phyloP scores from a whole-genome alignment of 139 green algal species.

The Pycnococcus provasolii region DNA sequence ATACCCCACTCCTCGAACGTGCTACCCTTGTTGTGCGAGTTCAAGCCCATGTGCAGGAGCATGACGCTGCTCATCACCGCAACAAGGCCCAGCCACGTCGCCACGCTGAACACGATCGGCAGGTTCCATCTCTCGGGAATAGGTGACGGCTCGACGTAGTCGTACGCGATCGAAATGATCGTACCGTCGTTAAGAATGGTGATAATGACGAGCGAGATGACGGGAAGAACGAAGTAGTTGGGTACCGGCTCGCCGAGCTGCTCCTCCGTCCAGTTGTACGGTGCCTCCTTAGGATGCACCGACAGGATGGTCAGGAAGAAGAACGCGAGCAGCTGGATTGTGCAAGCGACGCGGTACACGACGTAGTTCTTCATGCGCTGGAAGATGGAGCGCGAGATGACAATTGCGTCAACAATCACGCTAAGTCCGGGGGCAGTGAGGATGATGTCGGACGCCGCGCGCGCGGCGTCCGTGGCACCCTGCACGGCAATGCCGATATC shows the following conservation, averaged over 20 bases:
- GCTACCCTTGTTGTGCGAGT: constrained; percentile 39
- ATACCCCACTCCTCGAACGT: constrained; percentile 38
- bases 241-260: constrained; percentile 1
- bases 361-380: constrained; percentile 73
- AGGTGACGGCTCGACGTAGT: constrained; percentile 55
- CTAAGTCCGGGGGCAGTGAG: constrained; percentile 65
- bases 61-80: constrained; percentile 62
- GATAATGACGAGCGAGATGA: constrained; percentile 79
- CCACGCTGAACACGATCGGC: constrained; percentile 43
- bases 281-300: constrained; percentile 38
- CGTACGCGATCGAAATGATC: constrained; percentile 75
- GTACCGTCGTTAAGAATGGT: constrained; percentile 82
- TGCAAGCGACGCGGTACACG: constrained; percentile 59
- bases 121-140: constrained; percentile 67
- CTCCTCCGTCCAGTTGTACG: neutral
- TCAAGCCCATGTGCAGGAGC: constrained; percentile 53
- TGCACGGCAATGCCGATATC: constrained; percentile 76
- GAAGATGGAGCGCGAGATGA: constrained; percentile 64
- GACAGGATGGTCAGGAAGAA: constrained; percentile 74
- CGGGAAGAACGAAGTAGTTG: constrained; percentile 68
- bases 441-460: constrained; percentile 78
- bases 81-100: constrained; percentile 52
- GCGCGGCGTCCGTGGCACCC: constrained; percentile 67
- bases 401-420: constrained; percentile 63
- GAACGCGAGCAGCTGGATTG: constrained; percentile 65